Evolutionary conservation across 1,284 basidiomycete genomes (phyloP).

Genomic region (Gymnopus androsaceus): DNA sequence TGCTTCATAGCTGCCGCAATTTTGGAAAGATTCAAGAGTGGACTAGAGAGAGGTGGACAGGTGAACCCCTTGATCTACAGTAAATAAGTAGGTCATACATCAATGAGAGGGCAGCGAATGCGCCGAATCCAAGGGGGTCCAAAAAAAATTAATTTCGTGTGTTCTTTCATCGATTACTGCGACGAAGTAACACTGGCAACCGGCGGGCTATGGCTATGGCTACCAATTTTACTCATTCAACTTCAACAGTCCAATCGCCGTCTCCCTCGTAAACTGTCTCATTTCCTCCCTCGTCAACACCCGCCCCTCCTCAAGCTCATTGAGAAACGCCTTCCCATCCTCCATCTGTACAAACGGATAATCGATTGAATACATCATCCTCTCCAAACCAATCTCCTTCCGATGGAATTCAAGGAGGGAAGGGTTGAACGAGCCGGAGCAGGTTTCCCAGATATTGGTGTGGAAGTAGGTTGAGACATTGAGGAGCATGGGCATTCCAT

Average conservation of each 20-base stretch:
- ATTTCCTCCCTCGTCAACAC: conserved; percentile 24
- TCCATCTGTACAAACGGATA: conserved; percentile 38
- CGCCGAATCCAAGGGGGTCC: too few relatives aligned
- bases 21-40: too few relatives aligned
- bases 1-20: too few relatives aligned
- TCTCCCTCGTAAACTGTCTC: conserved; percentile 26
- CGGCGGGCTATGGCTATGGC: too few relatives aligned
- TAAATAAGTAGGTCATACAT: too few relatives aligned
- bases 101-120: too few relatives aligned
- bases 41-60: too few relatives aligned
- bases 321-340: conserved; percentile 30
- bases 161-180: too few relatives aligned
- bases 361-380: conserved; percentile 45
- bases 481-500: conserved; percentile 42
- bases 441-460: conserved; percentile 45
- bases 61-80: too few relatives aligned
- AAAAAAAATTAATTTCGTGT: too few relatives aligned
- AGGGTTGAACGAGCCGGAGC: conserved; percentile 47
- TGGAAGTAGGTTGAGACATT: conserved; percentile 42
- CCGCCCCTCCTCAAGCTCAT: conserved; percentile 26
- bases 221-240: too few relatives aligned
- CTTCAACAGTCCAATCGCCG: conserved; percentile 31
- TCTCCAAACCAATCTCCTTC: conserved; percentile 39
- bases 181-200: too few relatives aligned
- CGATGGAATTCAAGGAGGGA: conserved; percentile 41